These are phyloP conservation scores for Myriangium duriaei DNA, from an alignment of 2,329 filamentous ascomycete species.

Conservation along the genomic window DNA sequence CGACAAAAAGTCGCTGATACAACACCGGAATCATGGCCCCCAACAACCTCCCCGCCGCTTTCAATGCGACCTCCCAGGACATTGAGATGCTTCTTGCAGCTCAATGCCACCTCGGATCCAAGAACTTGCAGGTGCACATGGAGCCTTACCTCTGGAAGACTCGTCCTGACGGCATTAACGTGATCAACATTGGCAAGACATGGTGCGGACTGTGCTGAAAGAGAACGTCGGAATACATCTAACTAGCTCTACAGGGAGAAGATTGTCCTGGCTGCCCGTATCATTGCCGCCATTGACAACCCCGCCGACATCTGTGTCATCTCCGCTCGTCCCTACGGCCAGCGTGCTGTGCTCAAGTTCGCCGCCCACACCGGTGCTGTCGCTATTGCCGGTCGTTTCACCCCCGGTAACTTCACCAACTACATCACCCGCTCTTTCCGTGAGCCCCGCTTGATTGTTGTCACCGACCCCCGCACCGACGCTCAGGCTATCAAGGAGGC, in stretches of 20 bases:
- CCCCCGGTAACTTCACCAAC: conserved; percentile 99
- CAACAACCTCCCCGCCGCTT: conserved; percentile 81
- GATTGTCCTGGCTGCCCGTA: conserved; percentile 95
- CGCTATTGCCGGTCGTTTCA: conserved; percentile 98
- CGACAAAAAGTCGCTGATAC: conserved; percentile 14
- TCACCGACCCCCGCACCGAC: conserved; percentile 98
- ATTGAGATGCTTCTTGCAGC: conserved; percentile 99
- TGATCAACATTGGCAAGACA: conserved; percentile 99
- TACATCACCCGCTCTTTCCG: conserved; percentile 99
- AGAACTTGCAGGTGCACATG: conserved; percentile 99
- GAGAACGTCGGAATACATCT: conserved; percentile 3
- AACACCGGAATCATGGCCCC: conserved; percentile 69
- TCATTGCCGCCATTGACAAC: conserved; percentile 99
- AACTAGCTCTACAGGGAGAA: conserved; percentile 63
- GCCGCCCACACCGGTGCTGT: conserved; percentile 95
- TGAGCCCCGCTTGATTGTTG: conserved; percentile 98
- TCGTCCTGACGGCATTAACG: conserved; percentile 93
- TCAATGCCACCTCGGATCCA: conserved; percentile 91
- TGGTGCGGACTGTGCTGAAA: conserved; percentile 50
- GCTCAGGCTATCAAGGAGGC: conserved; percentile 99
- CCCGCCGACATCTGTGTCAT: conserved; percentile 98
- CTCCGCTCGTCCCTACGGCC: conserved; percentile 97
- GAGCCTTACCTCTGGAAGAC: conserved; percentile 99
- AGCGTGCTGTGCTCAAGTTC: conserved; percentile 99
- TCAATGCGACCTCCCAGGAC: conserved; percentile 96